Percentiles rank a stretch among this genome's conserved stretches.
These are phyloP conservation scores for Ustilago sp. DNA, from an alignment of 1,284 basidiomycete genomes.

Conservation along the genomic window DNA sequence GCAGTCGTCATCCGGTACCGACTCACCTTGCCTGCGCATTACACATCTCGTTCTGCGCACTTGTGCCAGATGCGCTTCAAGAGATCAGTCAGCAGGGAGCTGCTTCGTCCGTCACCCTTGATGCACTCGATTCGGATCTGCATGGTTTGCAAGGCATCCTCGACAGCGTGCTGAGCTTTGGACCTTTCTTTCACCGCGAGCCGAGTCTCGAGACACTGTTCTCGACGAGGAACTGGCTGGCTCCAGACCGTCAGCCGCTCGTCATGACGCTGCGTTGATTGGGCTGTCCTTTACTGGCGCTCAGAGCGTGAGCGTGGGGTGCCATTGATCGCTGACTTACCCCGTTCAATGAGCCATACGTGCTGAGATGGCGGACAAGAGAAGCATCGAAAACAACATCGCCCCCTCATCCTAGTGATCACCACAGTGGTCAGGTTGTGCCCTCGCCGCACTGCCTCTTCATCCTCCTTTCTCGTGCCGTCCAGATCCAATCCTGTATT, in stretches of 20 bases:
- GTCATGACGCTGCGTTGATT: conserved; percentile 32
- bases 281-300: neutral
- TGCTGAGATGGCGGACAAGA: neutral
- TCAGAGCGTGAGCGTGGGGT: neutral
- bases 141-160: conserved; percentile 42
- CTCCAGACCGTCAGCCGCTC: conserved; percentile 33
- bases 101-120: conserved; percentile 33
- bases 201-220: conserved; percentile 38
- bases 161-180: conserved; percentile 46
- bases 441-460: neutral
- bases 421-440: neutral
- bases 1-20: conserved; percentile 48
- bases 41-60: conserved; percentile 48
- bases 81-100: conserved; percentile 44
- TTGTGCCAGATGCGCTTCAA: conserved; percentile 47
- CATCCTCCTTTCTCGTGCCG: neutral
- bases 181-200: conserved; percentile 40
- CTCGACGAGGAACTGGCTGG: conserved; percentile 47
- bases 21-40: conserved; percentile 33
- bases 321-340: neutral
- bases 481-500: conserved; percentile 13
- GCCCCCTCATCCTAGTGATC: neutral
- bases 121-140: conserved; percentile 39
- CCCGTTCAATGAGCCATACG: neutral
- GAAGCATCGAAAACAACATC: neutral